Evolutionary conservation across 1,139 yeast genomes (phyloP).

Genomic region (Torulaspora pretoriensis): DNA sequence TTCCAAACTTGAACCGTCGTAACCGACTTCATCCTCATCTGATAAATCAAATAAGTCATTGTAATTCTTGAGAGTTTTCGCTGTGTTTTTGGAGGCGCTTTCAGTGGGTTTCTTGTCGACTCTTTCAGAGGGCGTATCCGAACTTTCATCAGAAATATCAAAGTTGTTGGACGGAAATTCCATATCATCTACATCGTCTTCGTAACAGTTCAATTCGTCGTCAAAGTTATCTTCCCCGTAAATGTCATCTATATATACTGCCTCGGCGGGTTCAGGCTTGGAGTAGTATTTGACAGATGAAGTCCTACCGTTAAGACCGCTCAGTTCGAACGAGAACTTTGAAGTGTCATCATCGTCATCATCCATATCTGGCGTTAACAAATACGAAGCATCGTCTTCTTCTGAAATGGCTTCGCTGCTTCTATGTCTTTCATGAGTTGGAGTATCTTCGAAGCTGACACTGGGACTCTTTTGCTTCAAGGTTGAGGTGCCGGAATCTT

Average conservation of each 20-base stretch:
- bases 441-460: conserved; percentile 5
- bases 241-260: conserved; percentile 39
- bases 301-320: conserved; percentile 52
- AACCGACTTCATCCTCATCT: conserved; percentile 21
- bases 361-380: conserved; percentile 14
- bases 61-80: conserved; percentile 19
- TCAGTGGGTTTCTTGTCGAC: neutral
- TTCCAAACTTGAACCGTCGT: conserved; percentile 4
- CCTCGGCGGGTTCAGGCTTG: conserved; percentile 30
- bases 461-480: neutral
- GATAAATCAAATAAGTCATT: conserved; percentile 29
- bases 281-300: conserved; percentile 57
- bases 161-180: conserved; percentile 38
- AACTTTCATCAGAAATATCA: conserved; percentile 9
- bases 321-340: conserved; percentile 57
- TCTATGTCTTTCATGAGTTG: conserved; percentile 2
- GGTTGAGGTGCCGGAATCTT: neutral
- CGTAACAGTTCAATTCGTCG: conserved; percentile 48
- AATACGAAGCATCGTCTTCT: conserved; percentile 9
- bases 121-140: conserved; percentile 6
- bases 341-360: conserved; percentile 38
- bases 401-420: conserved; percentile 5
- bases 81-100: neutral
- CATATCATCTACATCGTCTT: conserved; percentile 38
- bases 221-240: conserved; percentile 50